Percentiles rank a stretch among this genome's conserved stretches.
Conservation (phyloP, 352 stramenopile genomes). For the Pythium volutum region DNA sequence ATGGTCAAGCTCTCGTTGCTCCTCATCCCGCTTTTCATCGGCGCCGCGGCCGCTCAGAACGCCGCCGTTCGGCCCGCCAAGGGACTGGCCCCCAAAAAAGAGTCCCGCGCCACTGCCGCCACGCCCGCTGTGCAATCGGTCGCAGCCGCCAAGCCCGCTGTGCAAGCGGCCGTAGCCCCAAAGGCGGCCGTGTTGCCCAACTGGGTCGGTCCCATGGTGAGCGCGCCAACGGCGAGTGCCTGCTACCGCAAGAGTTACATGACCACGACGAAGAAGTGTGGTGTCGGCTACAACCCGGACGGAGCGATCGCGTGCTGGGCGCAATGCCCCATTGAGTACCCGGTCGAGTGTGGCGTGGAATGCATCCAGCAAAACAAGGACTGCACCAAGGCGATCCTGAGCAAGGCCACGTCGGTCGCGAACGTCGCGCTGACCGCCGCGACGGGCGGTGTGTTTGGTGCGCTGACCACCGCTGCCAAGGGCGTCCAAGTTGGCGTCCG, state of each 20-base stretch:
- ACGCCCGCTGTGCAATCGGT: no score
- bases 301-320: constrained; percentile 56
- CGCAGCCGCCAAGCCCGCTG: no score
- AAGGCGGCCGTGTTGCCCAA: constrained; percentile 1
- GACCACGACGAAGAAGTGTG: constrained; percentile 29
- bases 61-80: no score
- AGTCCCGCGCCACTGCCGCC: no score
- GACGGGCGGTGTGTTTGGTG: constrained; percentile 44
- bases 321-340: constrained; percentile 69
- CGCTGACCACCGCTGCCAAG: constrained; percentile 38
- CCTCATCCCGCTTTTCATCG: no score
- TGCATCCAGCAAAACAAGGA: constrained; percentile 70
- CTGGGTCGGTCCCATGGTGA: constrained; percentile 32
- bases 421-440: constrained; percentile 46
- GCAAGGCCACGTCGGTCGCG: constrained; percentile 44
- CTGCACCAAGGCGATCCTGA: constrained; percentile 45
- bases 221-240: constrained; percentile 28
- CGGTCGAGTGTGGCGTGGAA: constrained; percentile 63
- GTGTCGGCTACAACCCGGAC: constrained; percentile 44
- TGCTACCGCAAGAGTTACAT: constrained; percentile 52
- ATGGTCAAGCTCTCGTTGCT: no score
- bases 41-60: no score
- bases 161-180: no score
- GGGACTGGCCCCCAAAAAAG: no score
- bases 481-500: constrained; percentile 39